Conservation (phyloP, 108 stramenopile genomes). For the Chaetoceros tenuissimus region DNA sequence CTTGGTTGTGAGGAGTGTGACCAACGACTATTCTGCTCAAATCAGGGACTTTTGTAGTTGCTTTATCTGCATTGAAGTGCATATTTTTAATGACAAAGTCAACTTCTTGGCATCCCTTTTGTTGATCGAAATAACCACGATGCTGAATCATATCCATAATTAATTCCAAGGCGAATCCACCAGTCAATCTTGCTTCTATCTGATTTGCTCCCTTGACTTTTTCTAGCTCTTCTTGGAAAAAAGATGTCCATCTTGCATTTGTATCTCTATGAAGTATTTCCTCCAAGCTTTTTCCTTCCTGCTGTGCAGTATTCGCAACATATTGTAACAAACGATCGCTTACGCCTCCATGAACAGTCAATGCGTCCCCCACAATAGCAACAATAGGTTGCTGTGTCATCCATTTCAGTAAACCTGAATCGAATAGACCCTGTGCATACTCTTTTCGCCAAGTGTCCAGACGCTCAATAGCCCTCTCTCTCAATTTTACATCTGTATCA, state of each 20-base stretch:
- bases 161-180: neutral
- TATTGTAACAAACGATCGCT: neutral
- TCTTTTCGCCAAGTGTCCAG: neutral
- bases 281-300: neutral
- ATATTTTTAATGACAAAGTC: neutral
- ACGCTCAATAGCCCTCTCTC: neutral
- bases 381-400: constrained; percentile 11
- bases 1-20: constrained; percentile 5
- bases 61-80: neutral
- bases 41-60: neutral
- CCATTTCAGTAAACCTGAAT: constrained; percentile 6
- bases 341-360: constrained; percentile 8
- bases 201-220: constrained; percentile 3
- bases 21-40: constrained; percentile 7
- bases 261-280: neutral
- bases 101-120: neutral
- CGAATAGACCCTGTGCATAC: constrained; percentile 6
- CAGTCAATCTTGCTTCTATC: constrained; percentile 1
- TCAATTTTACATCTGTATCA: neutral
- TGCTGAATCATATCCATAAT: neutral
- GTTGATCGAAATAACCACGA: neutral
- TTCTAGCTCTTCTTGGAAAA: constrained; percentile 4
- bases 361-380: constrained; percentile 9
- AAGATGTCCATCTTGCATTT: neutral
- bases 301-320: neutral